A percentile compares a stretch with the other conserved stretches of the same genome.
phyloP scores from a whole-genome alignment of 192 early-diverging fungal genomes.

The Coemansia brasiliensis region DNA sequence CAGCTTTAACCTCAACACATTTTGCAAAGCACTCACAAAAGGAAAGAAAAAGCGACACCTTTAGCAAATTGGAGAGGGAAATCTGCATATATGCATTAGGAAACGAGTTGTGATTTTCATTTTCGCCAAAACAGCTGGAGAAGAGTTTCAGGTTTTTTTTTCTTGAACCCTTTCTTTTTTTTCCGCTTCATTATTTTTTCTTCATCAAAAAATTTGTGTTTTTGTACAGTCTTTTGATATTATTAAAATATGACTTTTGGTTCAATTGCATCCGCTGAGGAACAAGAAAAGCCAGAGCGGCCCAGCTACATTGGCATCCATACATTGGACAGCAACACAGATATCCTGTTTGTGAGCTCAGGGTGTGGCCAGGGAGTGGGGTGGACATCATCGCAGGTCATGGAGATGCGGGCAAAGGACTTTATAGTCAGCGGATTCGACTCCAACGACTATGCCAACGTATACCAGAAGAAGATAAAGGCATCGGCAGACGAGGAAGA shows the following conservation, averaged over 20 bases:
- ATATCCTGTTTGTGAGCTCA: slow-evolving; percentile 41
- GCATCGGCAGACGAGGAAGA: slow-evolving; percentile 3
- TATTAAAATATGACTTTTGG: neutral
- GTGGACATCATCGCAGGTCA: slow-evolving; percentile 28
- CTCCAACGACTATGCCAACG: slow-evolving; percentile 20
- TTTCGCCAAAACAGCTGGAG: too few relatives aligned
- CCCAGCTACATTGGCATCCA: slow-evolving; percentile 42
- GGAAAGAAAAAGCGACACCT: too few relatives aligned
- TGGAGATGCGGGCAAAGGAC: slow-evolving; percentile 23
- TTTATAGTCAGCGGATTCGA: slow-evolving; percentile 34
- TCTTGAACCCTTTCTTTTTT: neutral
- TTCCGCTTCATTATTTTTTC: neutral
- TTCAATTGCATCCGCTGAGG: neutral
- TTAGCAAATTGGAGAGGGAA: too few relatives aligned
- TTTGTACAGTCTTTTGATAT: neutral
- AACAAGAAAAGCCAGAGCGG: slow-evolving; percentile 6
- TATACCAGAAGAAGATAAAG: slow-evolving; percentile 26
- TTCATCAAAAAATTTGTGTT: neutral
- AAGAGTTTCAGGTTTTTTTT: too few relatives aligned
- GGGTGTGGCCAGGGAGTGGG: slow-evolving; percentile 39
- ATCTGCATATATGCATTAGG: too few relatives aligned
- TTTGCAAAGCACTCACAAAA: too few relatives aligned
- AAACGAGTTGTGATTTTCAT: too few relatives aligned
- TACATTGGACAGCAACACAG: slow-evolving; percentile 23
- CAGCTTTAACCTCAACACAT: too few relatives aligned